Conservation (phyloP, 2,329 filamentous ascomycete species). For the Phyllosticta ampelicida region DNA sequence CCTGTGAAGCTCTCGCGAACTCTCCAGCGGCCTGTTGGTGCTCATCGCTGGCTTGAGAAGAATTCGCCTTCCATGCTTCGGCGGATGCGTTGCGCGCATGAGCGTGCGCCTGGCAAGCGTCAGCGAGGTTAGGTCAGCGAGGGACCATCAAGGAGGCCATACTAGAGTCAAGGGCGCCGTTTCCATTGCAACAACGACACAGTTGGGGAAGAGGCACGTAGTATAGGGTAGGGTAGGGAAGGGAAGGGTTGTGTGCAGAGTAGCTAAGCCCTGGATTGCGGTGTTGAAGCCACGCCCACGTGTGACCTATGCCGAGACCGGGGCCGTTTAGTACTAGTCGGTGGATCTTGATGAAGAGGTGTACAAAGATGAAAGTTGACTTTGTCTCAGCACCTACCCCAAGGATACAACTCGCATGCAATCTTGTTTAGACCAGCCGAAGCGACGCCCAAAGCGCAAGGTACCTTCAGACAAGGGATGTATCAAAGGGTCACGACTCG, state of each 20-base stretch:
- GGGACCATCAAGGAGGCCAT: background rate
- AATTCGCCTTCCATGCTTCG: conserved; percentile 57
- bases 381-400: background rate
- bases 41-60: conserved; percentile 73
- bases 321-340: background rate
- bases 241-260: background rate
- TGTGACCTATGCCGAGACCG: background rate
- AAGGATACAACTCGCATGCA: no score
- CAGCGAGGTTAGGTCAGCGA: background rate
- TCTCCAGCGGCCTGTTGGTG: conserved; percentile 81
- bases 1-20: conserved; percentile 71
- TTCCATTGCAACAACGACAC: conserved; percentile 45
- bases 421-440: background rate
- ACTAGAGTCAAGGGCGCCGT: conserved; percentile 53
- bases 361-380: background rate
- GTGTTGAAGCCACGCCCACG: background rate
- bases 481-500: background rate
- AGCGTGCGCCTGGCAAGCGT: conserved; percentile 58
- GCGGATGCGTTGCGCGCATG: conserved; percentile 70
- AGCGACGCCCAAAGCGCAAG: background rate
- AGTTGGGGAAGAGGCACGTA: background rate
- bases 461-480: background rate
- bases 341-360: background rate
- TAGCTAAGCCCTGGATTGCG: background rate
- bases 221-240: no score